Base-by-base conservation (phyloP, 2,329 filamentous ascomycete genomes). In the Trichoderma hamatum region DNA sequence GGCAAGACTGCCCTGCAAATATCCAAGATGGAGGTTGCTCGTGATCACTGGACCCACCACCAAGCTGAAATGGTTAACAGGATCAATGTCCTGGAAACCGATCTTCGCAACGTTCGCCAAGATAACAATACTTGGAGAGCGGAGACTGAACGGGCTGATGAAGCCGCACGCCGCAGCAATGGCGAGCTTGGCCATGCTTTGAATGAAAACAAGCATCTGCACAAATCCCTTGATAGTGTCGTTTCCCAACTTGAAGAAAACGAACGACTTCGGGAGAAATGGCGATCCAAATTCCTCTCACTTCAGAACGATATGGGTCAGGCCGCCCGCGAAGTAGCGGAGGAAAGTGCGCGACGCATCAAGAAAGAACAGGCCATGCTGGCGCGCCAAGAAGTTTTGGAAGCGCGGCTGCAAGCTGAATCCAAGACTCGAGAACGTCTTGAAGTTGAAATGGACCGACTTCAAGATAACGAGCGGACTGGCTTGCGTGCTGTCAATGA, bases 251-350 rank as follows among this genome's bases (percentile, higher is more conserved):
- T 96, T 52, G 90, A 96, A 75, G 94, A 97, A 81, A 95, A 93
- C 75, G 89, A 94, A 76, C 89, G 91, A 72, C 87, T 96, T 70
- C 90, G 94, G 69, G 93, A 97, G 77, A 89, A 86, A 70, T 94
- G 96, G 87, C 90, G 93, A 73, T 84, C 85, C 77, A 97, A 96
- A 80, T 92, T 97, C 75, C 88, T 95, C 74, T 89, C 89, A 70
- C 84, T 99, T 49, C 94, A 98, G 79, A 88, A 93, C 72, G 93
- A 97, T 74, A 95, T 98, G 90, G 87, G 89, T 36, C 84, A 84
- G 68, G 92, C 93, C 60, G 90, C 92, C 65, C 88, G 89, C 58
- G 91, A 97, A 71, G 89, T 97, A 71, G 89, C 91, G 26, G 89
- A 92, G 74, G 94, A 98, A 76, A 95, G 94, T 76, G 89, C 91